Percentiles rank a stretch among this genome's conserved stretches.
Evolutionary conservation across 202 grass and related monocot genomes (phyloP).

Genomic region (Saccharum hybrid): DNA sequence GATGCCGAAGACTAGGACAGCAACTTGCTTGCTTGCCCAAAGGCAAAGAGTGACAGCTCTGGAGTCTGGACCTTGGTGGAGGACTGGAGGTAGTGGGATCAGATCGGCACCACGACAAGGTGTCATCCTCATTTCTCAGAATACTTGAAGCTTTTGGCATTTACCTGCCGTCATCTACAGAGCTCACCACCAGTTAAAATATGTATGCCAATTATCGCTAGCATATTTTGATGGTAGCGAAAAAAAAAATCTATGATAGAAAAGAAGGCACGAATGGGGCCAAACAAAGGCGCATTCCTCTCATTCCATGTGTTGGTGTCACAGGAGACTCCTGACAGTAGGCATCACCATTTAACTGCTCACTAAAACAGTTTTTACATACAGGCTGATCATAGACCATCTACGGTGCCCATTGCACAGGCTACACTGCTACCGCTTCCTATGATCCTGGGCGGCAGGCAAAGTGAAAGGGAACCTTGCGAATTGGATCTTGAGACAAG

Average conservation of each 20-base stretch:
- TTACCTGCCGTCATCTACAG: background rate
- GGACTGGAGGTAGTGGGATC: background rate
- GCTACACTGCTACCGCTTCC: background rate
- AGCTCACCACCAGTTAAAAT: constrained; percentile 12
- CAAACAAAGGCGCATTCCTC: background rate
- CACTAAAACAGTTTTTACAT: background rate
- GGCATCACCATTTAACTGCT: constrained; percentile 2
- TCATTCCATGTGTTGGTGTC: background rate
- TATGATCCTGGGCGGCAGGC: constrained; percentile 31
- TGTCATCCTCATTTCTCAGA: background rate
- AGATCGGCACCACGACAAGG: background rate
- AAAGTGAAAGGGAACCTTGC: constrained; percentile 78
- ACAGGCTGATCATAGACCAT: background rate
- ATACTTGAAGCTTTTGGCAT: background rate
- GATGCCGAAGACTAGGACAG: background rate
- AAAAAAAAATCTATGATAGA: background rate
- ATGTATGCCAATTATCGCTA: background rate
- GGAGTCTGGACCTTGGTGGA: background rate
- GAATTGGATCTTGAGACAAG: constrained; percentile 59
- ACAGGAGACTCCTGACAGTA: background rate
- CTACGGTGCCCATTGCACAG: background rate
- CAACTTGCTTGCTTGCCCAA: background rate
- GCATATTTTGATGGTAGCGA: background rate
- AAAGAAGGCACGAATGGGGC: background rate
- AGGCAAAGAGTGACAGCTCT: constrained; percentile 12